phyloP scores from a whole-genome alignment of 192 early-diverging fungal species.

The Cladochytrium replicatum region DNA sequence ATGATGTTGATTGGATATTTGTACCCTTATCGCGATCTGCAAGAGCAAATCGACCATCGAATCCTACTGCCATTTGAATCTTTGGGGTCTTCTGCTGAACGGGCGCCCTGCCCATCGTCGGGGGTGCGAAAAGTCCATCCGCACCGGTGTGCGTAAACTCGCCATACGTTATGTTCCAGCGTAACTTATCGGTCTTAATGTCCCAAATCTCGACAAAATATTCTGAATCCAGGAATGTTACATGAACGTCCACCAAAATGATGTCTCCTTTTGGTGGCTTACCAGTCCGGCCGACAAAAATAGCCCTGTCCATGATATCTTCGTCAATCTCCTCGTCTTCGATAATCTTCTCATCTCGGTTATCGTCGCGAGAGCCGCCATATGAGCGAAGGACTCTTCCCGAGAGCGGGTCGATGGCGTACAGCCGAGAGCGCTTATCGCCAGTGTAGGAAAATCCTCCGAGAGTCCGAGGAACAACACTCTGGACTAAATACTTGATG shows the following conservation, averaged over 20 bases:
- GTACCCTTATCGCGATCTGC: constrained; percentile 8
- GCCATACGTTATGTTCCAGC: constrained; percentile 35
- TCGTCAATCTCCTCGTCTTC: constrained; percentile 6
- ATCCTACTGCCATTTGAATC: not conserved
- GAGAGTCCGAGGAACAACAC: constrained; percentile 40
- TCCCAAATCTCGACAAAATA: constrained; percentile 53
- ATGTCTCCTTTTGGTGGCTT: not conserved
- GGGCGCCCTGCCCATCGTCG: not conserved
- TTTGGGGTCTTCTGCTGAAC: too few relatives aligned
- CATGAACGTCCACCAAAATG: not conserved
- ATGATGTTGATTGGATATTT: not conserved
- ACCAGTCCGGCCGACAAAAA: constrained; percentile 30
- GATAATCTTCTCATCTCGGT: constrained; percentile 4
- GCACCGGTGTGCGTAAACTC: constrained; percentile 19
- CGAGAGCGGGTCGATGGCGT: constrained; percentile 57
- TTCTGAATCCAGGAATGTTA: too few relatives aligned
- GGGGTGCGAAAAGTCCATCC: not conserved
- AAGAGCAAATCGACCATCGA: constrained; percentile 5
- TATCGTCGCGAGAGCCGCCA: constrained; percentile 38
- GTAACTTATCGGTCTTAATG: constrained; percentile 17
- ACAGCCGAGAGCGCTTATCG: constrained; percentile 51
- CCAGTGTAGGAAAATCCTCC: constrained; percentile 56
- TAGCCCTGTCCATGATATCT: constrained; percentile 13
- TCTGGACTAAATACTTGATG: constrained; percentile 58
- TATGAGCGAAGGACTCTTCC: constrained; percentile 51